These are phyloP conservation scores for Bipolaris oryzae DNA, from an alignment of 2,329 filamentous ascomycete species.

Conservation along the genomic window DNA sequence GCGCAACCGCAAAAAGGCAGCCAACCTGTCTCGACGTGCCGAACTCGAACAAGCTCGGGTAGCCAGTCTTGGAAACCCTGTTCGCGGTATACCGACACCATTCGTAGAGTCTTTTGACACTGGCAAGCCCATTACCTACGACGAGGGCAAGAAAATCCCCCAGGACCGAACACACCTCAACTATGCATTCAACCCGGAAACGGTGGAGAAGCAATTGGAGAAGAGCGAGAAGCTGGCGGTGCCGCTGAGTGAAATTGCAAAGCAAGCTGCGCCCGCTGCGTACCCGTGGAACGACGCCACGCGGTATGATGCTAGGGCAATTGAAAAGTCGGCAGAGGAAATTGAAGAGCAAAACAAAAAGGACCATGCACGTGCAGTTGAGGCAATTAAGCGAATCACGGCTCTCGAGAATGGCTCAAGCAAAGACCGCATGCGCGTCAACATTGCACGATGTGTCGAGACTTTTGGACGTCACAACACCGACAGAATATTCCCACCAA, in stretches of 20 bases:
- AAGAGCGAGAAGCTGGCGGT: conserved; percentile 72
- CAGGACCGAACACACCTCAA: conserved; percentile 64
- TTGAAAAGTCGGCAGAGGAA: conserved; percentile 26
- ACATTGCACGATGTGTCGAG: conserved; percentile 82
- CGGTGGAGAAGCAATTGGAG: conserved; percentile 69
- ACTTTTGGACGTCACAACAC: conserved; percentile 92
- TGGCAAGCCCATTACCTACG: conserved; percentile 49
- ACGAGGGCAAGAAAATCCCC: conserved; percentile 28
- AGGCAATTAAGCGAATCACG: conserved; percentile 80
- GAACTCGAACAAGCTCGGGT: conserved; percentile 70
- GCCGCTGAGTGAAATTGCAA: conserved; percentile 50
- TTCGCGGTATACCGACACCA: conserved; percentile 78
- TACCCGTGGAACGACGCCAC: conserved; percentile 16
- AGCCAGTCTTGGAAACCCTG: conserved; percentile 72
- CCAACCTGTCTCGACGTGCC: conserved; percentile 76
- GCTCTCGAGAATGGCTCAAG: conserved; percentile 76
- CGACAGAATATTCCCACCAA: conserved; percentile 70
- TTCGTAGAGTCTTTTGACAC: conserved; percentile 83
- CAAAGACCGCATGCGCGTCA: conserved; percentile 79
- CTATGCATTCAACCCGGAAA: conserved; percentile 71
- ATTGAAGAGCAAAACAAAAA: conserved; percentile 29
- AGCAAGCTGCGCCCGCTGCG: conserved; percentile 2
- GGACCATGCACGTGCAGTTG: conserved; percentile 69
- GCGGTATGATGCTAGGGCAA: conserved; percentile 6
- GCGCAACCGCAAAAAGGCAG: conserved; percentile 80